Percentiles rank a stretch among this genome's conserved stretches.
These are phyloP conservation scores for Forsythia suspensa DNA, from an alignment of 257 asterid genomes.

Conservation along the genomic window DNA sequence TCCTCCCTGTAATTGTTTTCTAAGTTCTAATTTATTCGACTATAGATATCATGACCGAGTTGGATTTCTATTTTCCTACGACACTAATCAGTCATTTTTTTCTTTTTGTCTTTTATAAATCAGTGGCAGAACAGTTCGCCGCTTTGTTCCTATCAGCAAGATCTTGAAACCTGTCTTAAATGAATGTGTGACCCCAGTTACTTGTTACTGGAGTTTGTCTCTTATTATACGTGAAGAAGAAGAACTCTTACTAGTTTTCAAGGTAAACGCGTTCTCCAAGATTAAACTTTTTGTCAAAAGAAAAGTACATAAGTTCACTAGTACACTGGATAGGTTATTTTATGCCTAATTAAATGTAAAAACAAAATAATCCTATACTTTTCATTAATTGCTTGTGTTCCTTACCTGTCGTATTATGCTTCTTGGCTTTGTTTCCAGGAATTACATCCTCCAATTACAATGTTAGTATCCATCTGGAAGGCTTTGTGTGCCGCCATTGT, in stretches of 20 bases:
- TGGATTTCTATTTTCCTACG: conserved; percentile 19
- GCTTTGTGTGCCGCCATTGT: conserved; percentile 67
- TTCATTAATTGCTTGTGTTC: background rate
- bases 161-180: conserved; percentile 79
- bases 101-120: conserved; percentile 15
- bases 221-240: conserved; percentile 68
- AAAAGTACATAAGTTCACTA: background rate
- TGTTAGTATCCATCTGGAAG: conserved; percentile 85
- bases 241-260: conserved; percentile 70
- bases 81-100: background rate
- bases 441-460: conserved; percentile 61
- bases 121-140: conserved; percentile 67
- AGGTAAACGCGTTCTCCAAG: conserved; percentile 45
- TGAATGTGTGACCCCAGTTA: conserved; percentile 95
- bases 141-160: conserved; percentile 67
- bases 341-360: background rate
- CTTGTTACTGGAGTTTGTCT: conserved; percentile 93
- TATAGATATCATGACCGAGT: background rate
- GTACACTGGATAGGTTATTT: background rate
- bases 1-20: background rate
- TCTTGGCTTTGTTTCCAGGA: conserved; percentile 43
- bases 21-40: background rate
- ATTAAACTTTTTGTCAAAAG: background rate
- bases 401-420: background rate
- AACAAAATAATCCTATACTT: background rate